Base-by-base conservation (phyloP, 179 eudicot genomes). In the Dionaea muscipula region DNA sequence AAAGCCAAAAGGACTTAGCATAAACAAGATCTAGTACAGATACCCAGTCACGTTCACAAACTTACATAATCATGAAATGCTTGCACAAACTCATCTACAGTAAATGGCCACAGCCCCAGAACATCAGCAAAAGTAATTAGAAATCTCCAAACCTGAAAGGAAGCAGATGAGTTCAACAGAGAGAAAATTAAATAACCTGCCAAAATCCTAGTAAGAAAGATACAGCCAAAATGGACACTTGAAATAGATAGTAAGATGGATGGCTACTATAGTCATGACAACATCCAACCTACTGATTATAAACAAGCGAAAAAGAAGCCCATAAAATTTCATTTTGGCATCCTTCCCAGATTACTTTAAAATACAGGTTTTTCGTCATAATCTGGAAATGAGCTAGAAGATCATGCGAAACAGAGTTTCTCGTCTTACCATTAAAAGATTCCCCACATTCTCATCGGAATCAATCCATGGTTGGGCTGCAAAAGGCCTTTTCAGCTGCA, bases 21-120 rank as follows among this genome's bases (percentile, higher is more conserved):
- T 8, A n/a, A n/a, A 35, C 7, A 3, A 27, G 14, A 53, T 15
- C 22, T 18, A 53, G 22, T 4, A 31, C n/a, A n/a, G n/a, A n/a
- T 8, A 22, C 28, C 38, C 20, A 45, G 11, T 17, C 38, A 3
- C 17, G 4, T n/a, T 40, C 37, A 26, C 9, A 58, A 53, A 61
- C 90, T 79, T 69, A 89, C 97, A 69, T 76, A 73, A 70, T 83
- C 95, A 71, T 86, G 95, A 60, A 89, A 81, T 57, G 94, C 86
- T 76, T 81, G 94, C 40, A 78, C 70, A 66, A 89, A 83, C 75
- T 89, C 97, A 52, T 86, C 95, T 59, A 89, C 64, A 25, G 97
- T 89, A 64, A 86, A 89, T 11, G 97, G 97, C 95, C 94, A 83
- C 54, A 89, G 71, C 28, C 83, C 86, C 61, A 86, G 80, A 72